Base-by-base conservation (phyloP, 2,329 filamentous ascomycete species). In the Xylaria sp. region DNA sequence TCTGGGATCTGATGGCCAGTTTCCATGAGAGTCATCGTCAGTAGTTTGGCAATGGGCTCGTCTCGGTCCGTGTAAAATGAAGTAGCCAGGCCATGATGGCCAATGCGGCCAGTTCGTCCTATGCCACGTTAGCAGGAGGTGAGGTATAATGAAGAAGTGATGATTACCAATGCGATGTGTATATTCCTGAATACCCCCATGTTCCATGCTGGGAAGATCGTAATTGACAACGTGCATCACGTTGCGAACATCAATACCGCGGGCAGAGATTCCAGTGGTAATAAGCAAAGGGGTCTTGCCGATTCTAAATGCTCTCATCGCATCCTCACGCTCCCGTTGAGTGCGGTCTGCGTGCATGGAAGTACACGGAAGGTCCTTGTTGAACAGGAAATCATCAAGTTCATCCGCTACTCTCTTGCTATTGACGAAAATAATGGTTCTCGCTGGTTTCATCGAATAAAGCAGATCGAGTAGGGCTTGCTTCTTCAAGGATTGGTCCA, bases 191-290 rank as follows among this genome's bases (percentile, higher is more conserved):
- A 98, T 97, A 1, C 94, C 95, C n/a, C 94, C 94, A 74, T 95
- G 87, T 0, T 89, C 84, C 52, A 85, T 82, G 5, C 86, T 89
- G 0, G 95, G 95, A 1, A 98, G 84, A 70, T 98, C 94, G 75
- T 90, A 98, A 82, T 99, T 98, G 86, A 99, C 91, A 69, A 99
- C 92, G 72, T 97, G 94, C 84, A 91, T 89, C 6, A 98, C 91
- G 73, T 96, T 94, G 67, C 89, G 89, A 44, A 98, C 91, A 74
- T 98, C 94, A 41, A 98, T 90, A 7, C 96, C 96, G 75, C 96
- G 94, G 77, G 94, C 92, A 61, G 92, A 90, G 61, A 99, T 88
- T 57, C 93, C 93, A 25, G 95, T 98, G 12, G 95, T 90, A 69
- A 98, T 88, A 67, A 99, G 81, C 65, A 99, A 92, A 0, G 95